Evolutionary conservation across 2,329 filamentous ascomycete genomes (phyloP), one percentile per base, ranked within the genome.

Genomic region (Microsporum audouinii): DNA sequence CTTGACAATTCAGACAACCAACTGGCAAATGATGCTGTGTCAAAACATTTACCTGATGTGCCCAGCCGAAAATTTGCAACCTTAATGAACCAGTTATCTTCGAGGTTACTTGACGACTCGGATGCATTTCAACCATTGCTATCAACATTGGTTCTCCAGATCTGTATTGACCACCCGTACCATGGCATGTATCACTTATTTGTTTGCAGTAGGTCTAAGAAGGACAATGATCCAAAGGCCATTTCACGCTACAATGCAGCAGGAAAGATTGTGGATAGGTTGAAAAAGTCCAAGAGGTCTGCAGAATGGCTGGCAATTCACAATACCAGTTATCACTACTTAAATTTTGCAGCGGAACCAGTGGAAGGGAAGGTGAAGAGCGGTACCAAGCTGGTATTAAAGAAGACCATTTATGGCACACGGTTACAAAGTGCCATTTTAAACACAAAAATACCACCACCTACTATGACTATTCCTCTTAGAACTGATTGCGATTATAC

Each of bases 181-280:
- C 95, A 99, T 71, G 91, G 91, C 57, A 92, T 97, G 85, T 95
- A 99, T 71, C 91, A 97, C 67, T 89, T 99, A 47, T 96, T 92
- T 79, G 89, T 91, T 1, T 86, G 88, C 27, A 85, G 84, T 51
- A 88, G 86, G 67, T 84, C 82, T 58, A 85, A 86, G 67, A 80
- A 73, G 58, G 75, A 79, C 59, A 86, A 88, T 66, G 92, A 96
- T 66, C 84, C 88, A 45, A 82, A 87, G 2, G 88, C 89, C 0
- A 77, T 85, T 23, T 87, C 88, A 3, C 85, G 94, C 57, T 84
- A 87, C 67, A 81, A 80, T 64, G 91, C 91, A 12, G 90, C 91
- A 1, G 82, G 81, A 39, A 81, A 78, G 56, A 80, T 97, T 38
- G 83, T 85, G 1, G 80, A 84, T 36, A 77, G 79, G 5, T 77